Base-by-base conservation (phyloP, 2,329 filamentous ascomycete genomes). In the Alternaria solani region DNA sequence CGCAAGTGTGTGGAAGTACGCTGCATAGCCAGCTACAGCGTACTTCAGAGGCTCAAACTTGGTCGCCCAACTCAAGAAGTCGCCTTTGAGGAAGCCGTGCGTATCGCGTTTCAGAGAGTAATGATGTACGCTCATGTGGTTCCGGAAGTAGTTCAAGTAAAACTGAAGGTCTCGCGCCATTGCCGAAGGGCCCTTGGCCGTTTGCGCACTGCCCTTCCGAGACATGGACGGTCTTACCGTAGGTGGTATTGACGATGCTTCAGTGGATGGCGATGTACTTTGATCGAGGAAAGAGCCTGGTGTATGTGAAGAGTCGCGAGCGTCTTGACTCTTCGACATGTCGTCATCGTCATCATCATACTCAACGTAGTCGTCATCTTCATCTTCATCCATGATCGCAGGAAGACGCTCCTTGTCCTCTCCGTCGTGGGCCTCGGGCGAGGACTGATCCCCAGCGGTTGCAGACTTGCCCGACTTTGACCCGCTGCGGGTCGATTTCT, bases 1-100 rank as follows among this genome's bases (percentile, higher is more conserved):
- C 39, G 85, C 84, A 49, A 97, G 77, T 2, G 91, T 91, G 66
- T 90, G 86, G 68, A 96, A 93, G 72, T 97, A 98, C 0, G 94
- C 92, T 11, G 94, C 86, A 75, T 97, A 98, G 0, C 91, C 93
- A 9, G 94, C 91, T 5, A 97, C 81, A 0, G 94, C 93, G 75
- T 97, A 93, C 5, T 97, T 84, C 11, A 98, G 82, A 7, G 94
- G 88, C 62, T 97, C 91, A 74, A 93, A 90, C 76, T 86, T 86
- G 49, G 94, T 76, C 0, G 94, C 94, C 55, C 91, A 83, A 41
- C 88, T 88, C 20, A 94, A 83, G 43, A 97, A 85, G 7, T 87
- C 88, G 9, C 84, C 85, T 49, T 87, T 88, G 63, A 97, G 88
- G 75, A 97, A 97, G 62, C 89, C 84, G 46, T 88, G 85, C 11